Conservation (phyloP, 2,329 filamentous ascomycete genomes). For the Trichophyton mentagrophytes region DNA sequence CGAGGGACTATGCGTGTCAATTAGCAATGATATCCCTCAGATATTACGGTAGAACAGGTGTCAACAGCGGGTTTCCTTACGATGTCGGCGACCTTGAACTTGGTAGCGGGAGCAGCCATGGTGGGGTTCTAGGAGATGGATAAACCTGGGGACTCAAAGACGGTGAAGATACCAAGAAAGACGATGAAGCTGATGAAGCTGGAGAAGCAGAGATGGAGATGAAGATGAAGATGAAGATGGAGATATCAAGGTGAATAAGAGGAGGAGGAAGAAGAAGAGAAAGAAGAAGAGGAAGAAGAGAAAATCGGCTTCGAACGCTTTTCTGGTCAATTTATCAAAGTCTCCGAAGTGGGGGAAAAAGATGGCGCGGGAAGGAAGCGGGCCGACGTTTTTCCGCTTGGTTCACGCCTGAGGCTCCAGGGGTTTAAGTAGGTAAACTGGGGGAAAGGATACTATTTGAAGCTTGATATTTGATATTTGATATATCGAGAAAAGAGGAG, state of each 20-base stretch:
- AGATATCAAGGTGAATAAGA: slow-evolving; percentile 9
- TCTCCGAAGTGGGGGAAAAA: not conserved
- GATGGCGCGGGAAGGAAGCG: not conserved
- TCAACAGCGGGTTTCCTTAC: slow-evolving; percentile 24
- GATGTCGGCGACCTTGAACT: slow-evolving; percentile 98
- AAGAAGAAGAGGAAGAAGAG: not conserved
- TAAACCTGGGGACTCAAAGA: slow-evolving; percentile 6
- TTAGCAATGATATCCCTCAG: slow-evolving; percentile 3
- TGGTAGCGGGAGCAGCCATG: slow-evolving; percentile 68
- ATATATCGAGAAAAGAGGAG: not conserved
- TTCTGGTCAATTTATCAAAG: not conserved
- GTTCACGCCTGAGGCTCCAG: no score
- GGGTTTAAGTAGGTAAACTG: no score
- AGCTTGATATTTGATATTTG: not conserved
- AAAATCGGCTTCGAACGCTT: not conserved
- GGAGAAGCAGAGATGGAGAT: slow-evolving; percentile 6
- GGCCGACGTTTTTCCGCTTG: not conserved
- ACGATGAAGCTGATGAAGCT: not conserved
- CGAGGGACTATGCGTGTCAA: slow-evolving; percentile 48
- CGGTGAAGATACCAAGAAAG: not conserved
- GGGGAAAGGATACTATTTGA: no score
- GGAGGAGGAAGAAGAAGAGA: not conserved
- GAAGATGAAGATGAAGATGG: slow-evolving; percentile 5
- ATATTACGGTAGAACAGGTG: slow-evolving; percentile 7
- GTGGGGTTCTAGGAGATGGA: slow-evolving; percentile 22